Conservation (phyloP, 2,329 filamentous ascomycete genomes). For the Cercospora sp. region DNA sequence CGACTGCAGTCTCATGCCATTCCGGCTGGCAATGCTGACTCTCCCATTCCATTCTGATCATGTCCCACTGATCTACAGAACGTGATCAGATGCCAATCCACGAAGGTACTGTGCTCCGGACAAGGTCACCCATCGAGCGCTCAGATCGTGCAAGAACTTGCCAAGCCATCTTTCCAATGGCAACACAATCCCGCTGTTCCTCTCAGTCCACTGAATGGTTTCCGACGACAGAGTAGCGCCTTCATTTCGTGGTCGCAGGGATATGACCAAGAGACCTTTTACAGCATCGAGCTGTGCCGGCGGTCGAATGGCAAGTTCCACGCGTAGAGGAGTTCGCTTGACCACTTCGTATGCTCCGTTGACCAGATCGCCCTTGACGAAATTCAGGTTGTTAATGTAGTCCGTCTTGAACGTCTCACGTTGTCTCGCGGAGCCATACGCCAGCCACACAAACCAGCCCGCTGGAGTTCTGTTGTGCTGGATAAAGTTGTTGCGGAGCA, state of each 20-base stretch:
- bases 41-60: background rate
- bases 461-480: conserved; percentile 23
- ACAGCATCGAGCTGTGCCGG: conserved; percentile 11
- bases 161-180: conserved; percentile 25
- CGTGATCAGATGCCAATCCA: background rate
- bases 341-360: conserved; percentile 28
- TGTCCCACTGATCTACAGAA: background rate
- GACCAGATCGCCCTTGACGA: conserved; percentile 27
- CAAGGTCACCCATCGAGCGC: conserved; percentile 20
- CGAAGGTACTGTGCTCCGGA: conserved; percentile 21
- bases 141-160: conserved; percentile 24
- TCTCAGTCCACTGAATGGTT: conserved; percentile 29
- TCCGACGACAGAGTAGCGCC: conserved; percentile 26
- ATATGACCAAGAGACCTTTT: conserved; percentile 22
- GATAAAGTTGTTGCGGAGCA: conserved; percentile 26
- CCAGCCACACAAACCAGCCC: conserved; percentile 23
- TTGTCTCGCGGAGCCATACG: conserved; percentile 8
- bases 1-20: background rate
- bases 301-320: conserved; percentile 21
- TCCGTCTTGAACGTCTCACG: conserved; percentile 24
- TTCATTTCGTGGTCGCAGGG: conserved; percentile 22
- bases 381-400: conserved; percentile 24
- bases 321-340: conserved; percentile 18
- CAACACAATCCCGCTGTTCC: conserved; percentile 18
- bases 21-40: background rate